Conservation (phyloP, 2,329 filamentous ascomycete species). For the Penicillium brasilianum region DNA sequence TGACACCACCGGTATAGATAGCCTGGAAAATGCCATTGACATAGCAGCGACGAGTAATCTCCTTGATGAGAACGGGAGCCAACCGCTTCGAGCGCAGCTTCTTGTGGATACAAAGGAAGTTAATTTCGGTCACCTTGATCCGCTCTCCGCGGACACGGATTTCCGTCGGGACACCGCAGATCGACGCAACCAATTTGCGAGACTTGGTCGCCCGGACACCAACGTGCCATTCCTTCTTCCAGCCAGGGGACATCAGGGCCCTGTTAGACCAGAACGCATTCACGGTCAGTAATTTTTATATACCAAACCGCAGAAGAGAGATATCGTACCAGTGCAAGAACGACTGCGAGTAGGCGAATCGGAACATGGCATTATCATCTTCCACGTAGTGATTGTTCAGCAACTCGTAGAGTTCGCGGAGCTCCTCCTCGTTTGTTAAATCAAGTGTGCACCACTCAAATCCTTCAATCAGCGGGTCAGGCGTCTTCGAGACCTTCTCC, state of each 20-base stretch:
- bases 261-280: slow-evolving; percentile 49
- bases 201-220: slow-evolving; percentile 85
- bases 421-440: slow-evolving; percentile 73
- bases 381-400: slow-evolving; percentile 95
- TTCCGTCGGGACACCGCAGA: slow-evolving; percentile 87
- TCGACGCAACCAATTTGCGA: slow-evolving; percentile 89
- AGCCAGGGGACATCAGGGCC: slow-evolving; percentile 93
- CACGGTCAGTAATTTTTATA: not conserved
- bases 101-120: slow-evolving; percentile 98
- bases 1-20: slow-evolving; percentile 90
- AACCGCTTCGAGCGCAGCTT: slow-evolving; percentile 93
- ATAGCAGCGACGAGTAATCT: slow-evolving; percentile 93
- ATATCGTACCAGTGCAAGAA: slow-evolving; percentile 79
- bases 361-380: slow-evolving; percentile 95
- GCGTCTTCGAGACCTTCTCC: slow-evolving; percentile 78
- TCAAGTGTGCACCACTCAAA: slow-evolving; percentile 97
- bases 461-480: slow-evolving; percentile 74
- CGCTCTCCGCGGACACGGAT: slow-evolving; percentile 78
- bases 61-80: slow-evolving; percentile 93
- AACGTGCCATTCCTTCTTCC: slow-evolving; percentile 93
- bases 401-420: slow-evolving; percentile 90
- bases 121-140: slow-evolving; percentile 86
- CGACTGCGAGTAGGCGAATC: slow-evolving; percentile 90
- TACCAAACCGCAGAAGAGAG: not conserved
- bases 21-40: slow-evolving; percentile 87